A percentile compares a stretch with the other conserved stretches of the same genome.
These are phyloP conservation scores for Wallacemonas sp. DNA, from an alignment of 208 protist genomes.

Conservation along the genomic window DNA sequence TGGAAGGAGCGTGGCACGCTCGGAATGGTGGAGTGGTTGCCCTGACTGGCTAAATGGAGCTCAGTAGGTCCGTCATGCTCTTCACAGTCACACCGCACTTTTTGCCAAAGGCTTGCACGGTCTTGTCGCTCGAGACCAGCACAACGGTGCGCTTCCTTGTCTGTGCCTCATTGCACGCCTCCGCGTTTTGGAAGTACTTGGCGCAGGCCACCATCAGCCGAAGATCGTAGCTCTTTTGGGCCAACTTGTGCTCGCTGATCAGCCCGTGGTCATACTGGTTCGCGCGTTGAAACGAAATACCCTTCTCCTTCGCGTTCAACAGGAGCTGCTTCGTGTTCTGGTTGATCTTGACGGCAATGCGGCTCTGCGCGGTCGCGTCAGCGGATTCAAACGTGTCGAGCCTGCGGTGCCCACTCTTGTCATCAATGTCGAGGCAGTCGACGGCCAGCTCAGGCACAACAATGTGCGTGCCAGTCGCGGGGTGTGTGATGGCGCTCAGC, in stretches of 20 bases:
- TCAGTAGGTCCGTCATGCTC: neutral
- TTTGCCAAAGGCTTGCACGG: neutral
- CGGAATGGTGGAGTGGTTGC: too few relatives aligned
- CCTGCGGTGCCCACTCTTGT: slow-evolving; percentile 10
- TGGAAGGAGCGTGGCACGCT: too few relatives aligned
- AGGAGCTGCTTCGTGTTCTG: slow-evolving; percentile 18
- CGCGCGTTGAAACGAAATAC: slow-evolving; percentile 27
- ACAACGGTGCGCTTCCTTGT: neutral
- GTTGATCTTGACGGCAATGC: slow-evolving; percentile 4
- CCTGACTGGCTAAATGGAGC: too few relatives aligned
- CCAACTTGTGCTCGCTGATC: slow-evolving; percentile 17
- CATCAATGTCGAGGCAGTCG: slow-evolving; percentile 28
- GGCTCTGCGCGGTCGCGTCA: neutral
- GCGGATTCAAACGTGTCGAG: neutral
- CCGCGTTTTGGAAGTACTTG: slow-evolving; percentile 21
- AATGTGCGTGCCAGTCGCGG: slow-evolving; percentile 8
- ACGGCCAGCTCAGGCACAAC: slow-evolving; percentile 30
- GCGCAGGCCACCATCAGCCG: slow-evolving; percentile 29
- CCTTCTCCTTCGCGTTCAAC: slow-evolving; percentile 4
- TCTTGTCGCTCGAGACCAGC: neutral
- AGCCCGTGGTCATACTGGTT: slow-evolving; percentile 28
- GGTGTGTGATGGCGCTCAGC: slow-evolving; percentile 27
- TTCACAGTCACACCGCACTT: neutral
- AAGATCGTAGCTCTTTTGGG: slow-evolving; percentile 19
- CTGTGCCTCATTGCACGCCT: neutral